Evolutionary conservation across 75 land plant species (phyloP), one percentile per base, ranked within the genome.

Genomic region (Pinus taeda): DNA sequence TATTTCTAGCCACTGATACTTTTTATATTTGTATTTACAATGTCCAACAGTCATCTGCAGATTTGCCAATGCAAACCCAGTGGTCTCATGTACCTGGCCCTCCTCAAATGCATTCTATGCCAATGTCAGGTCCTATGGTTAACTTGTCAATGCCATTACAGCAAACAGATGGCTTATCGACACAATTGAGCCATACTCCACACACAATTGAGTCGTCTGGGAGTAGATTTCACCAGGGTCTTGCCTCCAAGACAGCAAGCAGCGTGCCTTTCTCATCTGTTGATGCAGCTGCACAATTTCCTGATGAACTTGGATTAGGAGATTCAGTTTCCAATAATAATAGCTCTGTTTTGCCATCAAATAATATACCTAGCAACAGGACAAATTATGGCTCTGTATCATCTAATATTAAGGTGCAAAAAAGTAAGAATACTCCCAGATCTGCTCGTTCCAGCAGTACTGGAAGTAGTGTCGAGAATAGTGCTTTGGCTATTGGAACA

Each of bases 61-160:
- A 90, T 42, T 64, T 83, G 49, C 76, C 93, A 42, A 74, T 80
- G 49, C 91, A 85, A 86, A 84, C 91, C 72, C 88, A 80, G 6
- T 95, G 98, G 98, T 77, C 88, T 2, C 87, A 85, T 76, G 74
- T 83, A 26, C 83, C 94, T 64, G 86, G 85, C 33, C 62, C 87
- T 1, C 83, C 86, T 60, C 39, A 42, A 42, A 26, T 75, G 57
- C 83, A 81, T 15, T 62, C 60, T 63, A 76, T 83, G 59, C 81
- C 82, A 55, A 83, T 86, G 57, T 81, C 95, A 22, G 79, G 87
- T 20, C 87, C 88, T 15, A 49, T 56, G 33, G 76, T 81, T 76
- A 79, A 75, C 60, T 55, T 83, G 17, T 73, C 90, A 29, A 64
- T 83, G 80, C 90, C 87, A 76, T 61, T 81, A 81, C 85, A 81